Conservation (phyloP, 139 green algal species). For the Picochlorum sp. region DNA sequence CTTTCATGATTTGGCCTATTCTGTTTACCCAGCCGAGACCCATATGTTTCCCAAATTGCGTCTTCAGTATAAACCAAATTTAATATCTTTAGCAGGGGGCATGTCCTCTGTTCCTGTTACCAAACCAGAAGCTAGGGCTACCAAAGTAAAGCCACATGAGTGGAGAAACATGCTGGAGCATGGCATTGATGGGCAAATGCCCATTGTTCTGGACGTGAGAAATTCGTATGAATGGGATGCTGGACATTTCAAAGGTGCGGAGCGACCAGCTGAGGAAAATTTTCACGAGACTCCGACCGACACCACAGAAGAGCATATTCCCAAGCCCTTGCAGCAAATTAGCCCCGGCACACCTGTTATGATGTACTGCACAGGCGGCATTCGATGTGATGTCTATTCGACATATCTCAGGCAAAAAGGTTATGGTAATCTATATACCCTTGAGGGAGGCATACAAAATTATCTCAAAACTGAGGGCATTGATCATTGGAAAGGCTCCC, state of each 20-base stretch:
- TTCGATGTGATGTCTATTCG: slow-evolving; percentile 97
- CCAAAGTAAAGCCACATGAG: slow-evolving; percentile 32
- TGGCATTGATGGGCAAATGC: not conserved
- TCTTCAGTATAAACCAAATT: slow-evolving; percentile 68
- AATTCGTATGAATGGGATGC: slow-evolving; percentile 99
- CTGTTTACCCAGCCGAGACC: slow-evolving; percentile 16
- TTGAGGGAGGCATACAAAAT: slow-evolving; percentile 82
- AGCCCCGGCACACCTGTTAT: slow-evolving; percentile 68
- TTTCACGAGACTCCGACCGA: slow-evolving; percentile 82
- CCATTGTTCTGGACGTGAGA: slow-evolving; percentile 88
- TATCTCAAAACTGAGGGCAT: slow-evolving; percentile 50
- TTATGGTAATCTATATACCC: slow-evolving; percentile 88
- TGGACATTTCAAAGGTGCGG: slow-evolving; percentile 85
- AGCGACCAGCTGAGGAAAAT: slow-evolving; percentile 62
- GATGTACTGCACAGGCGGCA: slow-evolving; percentile 99
- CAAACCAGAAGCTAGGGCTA: slow-evolving; percentile 38
- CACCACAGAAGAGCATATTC: slow-evolving; percentile 21
- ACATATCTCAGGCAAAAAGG: slow-evolving; percentile 72
- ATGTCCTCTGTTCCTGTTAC: slow-evolving; percentile 61
- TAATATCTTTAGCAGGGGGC: slow-evolving; percentile 74
- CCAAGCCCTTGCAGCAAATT: slow-evolving; percentile 32
- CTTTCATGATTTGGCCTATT: slow-evolving; percentile 41
- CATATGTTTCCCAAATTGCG: slow-evolving; percentile 76
- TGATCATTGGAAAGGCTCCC: slow-evolving; percentile 75
- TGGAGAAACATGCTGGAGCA: slow-evolving; percentile 63